These are phyloP conservation scores for Debaryomyces coudertii DNA, from an alignment of 1,139 yeast genomes.

Conservation along the genomic window DNA sequence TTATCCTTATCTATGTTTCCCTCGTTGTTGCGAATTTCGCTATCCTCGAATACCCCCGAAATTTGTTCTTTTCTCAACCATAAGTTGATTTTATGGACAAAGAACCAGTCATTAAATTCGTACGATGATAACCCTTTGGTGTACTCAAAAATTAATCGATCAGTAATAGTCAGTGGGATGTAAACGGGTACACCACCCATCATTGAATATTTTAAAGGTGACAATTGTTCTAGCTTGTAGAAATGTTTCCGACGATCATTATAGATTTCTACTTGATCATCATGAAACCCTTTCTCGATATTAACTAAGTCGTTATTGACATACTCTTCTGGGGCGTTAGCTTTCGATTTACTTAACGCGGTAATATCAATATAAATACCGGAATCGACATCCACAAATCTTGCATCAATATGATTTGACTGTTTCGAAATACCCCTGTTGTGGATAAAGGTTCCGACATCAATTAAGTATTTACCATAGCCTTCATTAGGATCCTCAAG, in stretches of 20 bases:
- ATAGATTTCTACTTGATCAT: constrained; percentile 26
- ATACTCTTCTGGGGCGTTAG: constrained; percentile 23
- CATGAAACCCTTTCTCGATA: constrained; percentile 18
- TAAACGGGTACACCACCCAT: constrained; percentile 25
- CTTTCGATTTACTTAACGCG: constrained; percentile 21
- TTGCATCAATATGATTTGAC: constrained; percentile 30
- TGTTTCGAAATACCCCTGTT: constrained; percentile 25
- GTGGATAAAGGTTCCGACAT: constrained; percentile 29
- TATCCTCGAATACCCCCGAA: constrained; percentile 14
- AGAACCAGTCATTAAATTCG: constrained; percentile 26
- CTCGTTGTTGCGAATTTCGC: constrained; percentile 11
- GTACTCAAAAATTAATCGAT: constrained; percentile 24
- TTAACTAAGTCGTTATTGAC: constrained; percentile 18
- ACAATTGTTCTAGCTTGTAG: constrained; percentile 38
- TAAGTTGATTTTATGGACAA: constrained; percentile 20
- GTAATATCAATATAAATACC: constrained; percentile 34
- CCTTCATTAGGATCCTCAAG: constrained; percentile 38
- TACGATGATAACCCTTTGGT: constrained; percentile 18
- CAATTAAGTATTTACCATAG: constrained; percentile 29
- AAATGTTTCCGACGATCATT: constrained; percentile 56
- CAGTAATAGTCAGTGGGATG: constrained; percentile 20
- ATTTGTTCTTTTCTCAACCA: constrained; percentile 19
- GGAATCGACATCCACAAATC: constrained; percentile 31
- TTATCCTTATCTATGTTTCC: constrained; percentile 18
- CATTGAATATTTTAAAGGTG: constrained; percentile 34